Percentiles rank a stretch among this genome's conserved stretches.
These are phyloP conservation scores for Ambrosia artemisiifolia DNA, from an alignment of 129 eudicot genomes.

Conservation along the genomic window DNA sequence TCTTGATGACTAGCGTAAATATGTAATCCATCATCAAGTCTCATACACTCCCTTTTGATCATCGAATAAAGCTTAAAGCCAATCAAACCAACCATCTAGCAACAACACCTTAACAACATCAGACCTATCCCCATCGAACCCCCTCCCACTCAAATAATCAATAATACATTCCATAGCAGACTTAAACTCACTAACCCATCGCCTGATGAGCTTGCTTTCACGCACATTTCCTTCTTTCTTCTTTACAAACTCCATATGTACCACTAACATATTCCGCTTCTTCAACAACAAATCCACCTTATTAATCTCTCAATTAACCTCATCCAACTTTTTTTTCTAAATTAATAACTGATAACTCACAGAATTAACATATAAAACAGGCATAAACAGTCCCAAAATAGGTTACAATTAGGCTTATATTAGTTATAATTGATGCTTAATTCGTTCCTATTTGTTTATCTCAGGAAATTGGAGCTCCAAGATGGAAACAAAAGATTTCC, in stretches of 20 bases:
- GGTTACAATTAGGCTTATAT: no score
- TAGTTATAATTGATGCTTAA: no score
- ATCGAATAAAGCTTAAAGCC: slow-evolving; percentile 50
- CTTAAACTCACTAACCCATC: slow-evolving; percentile 57
- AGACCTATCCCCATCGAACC: slow-evolving; percentile 1
- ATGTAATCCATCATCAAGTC: slow-evolving; percentile 77
- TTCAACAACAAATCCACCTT: neutral
- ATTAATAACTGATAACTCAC: slow-evolving; percentile 36
- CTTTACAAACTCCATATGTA: slow-evolving; percentile 27
- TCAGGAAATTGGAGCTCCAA: no score
- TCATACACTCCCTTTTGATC: slow-evolving; percentile 66
- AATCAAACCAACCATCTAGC: slow-evolving; percentile 40
- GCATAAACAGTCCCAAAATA: no score
- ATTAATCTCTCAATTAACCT: slow-evolving; percentile 34
- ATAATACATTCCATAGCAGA: slow-evolving; percentile 49
- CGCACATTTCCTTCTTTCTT: slow-evolving; percentile 33
- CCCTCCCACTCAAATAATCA: slow-evolving; percentile 44
- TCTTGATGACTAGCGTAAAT: slow-evolving; percentile 60
- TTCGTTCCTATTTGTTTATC: no score
- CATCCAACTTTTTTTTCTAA: slow-evolving; percentile 35
- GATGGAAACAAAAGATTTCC: no score
- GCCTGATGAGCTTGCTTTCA: slow-evolving; percentile 34
- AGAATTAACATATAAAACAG: no score
- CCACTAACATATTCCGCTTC: slow-evolving; percentile 5
- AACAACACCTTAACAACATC: no score